Base-by-base conservation (phyloP, 2,329 filamentous ascomycete genomes). In the Immersiporthe knoxdaviesiana region DNA sequence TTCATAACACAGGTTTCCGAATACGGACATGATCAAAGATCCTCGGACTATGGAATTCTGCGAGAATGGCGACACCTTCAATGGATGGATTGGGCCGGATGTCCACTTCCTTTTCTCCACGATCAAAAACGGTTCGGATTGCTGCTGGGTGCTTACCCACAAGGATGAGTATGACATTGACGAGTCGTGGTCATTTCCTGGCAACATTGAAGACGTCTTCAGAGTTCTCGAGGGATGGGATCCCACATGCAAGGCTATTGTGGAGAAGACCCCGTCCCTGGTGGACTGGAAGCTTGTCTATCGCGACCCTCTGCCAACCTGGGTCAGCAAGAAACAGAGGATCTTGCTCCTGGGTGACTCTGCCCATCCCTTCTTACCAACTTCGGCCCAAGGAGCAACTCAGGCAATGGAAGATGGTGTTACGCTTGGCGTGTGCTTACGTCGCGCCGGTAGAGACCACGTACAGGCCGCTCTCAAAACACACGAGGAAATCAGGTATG, bases 91-190 rank as follows among this genome's bases (percentile, higher is more conserved):
- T 67, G 85, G 86, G 1, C 84, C 84, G 2, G 84, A 88, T 71
- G 83, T 85, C 63, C 85, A 87, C 72, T 85, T 87, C 70, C 77
- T 88, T 1, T 87, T 87, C 73, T 85, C 84, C 7, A 86, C 86
- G 3, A 83, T 88, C 72, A 87, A 87, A 76, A 79, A 81, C 71
- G 85, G 85, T 35, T 78, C 81, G 27, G 85, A 88, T 68, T 87
- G 85, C 74, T 86, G 82, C 72, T 89, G 86, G 87, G 86, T 88
- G 3, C 78, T 87, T 30, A 88, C 86, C 0, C 85, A 87, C 74
- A 80, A 76, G 27, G 86, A 87, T 71, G 81, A 83, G 67, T 81
- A 83, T 70, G 82, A 87, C 72, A 86, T 87, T 67, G 81, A 85
- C 68, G 84, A 88, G 76, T 85, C 84, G 1, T 87, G 84, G 84